These are phyloP conservation scores for Ceratocystis harringtonii DNA, from an alignment of 2,329 filamentous ascomycete genomes.

Conservation along the genomic window DNA sequence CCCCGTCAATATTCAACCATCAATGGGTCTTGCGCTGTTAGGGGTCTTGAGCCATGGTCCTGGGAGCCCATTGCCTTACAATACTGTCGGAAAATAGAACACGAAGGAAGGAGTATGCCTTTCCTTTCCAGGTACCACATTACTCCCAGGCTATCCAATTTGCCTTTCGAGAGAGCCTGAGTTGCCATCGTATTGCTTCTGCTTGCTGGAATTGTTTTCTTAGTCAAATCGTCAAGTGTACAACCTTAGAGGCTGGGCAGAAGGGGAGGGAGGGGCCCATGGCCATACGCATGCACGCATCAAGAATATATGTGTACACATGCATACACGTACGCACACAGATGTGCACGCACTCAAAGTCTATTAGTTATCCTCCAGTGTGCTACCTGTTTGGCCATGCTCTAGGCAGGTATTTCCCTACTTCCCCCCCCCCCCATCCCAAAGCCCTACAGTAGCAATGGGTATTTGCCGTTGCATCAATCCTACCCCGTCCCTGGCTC, in stretches of 20 bases:
- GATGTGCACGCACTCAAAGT: not conserved
- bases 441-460: not conserved
- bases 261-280: not conserved
- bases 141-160: not conserved
- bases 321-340: not conserved
- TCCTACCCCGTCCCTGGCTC: not conserved
- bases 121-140: not conserved
- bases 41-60: not conserved
- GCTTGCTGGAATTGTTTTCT: not conserved
- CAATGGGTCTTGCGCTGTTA: not conserved
- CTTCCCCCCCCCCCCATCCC: not conserved
- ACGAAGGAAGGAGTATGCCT: not conserved
- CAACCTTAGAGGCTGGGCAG: not conserved
- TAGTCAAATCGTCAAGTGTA: not conserved
- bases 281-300: not conserved
- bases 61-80: not conserved
- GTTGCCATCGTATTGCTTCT: too few species aligned
- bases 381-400: not conserved
- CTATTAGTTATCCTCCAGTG: not conserved
- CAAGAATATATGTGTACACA: not conserved
- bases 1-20: not conserved
- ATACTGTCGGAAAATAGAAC: not conserved
- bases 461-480: not conserved
- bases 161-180: not conserved
- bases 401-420: too few species aligned